Evolutionary conservation across 129 eudicot genomes (phyloP).

Genomic region (Deinandra increscens): DNA sequence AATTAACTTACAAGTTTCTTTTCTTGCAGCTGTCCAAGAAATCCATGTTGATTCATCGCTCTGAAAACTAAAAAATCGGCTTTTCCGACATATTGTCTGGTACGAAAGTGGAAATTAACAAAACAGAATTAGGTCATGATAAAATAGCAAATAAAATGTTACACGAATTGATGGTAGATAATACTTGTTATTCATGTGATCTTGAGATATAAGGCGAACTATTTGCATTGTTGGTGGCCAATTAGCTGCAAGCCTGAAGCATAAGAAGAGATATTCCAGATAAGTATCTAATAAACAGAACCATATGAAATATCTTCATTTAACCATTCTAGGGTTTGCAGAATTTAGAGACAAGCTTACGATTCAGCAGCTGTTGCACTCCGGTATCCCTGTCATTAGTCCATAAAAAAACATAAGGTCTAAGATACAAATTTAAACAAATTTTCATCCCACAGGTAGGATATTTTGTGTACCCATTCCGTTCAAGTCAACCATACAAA

Average conservation of each 20-base stretch:
- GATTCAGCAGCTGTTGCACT: constrained; percentile 92
- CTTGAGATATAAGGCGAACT: constrained; percentile 97
- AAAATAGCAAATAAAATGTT: constrained; percentile 1
- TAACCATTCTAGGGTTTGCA: constrained; percentile 1
- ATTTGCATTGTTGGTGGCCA: constrained; percentile 99
- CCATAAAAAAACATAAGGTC: constrained; percentile 21
- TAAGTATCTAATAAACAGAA: neutral
- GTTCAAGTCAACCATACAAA: neutral
- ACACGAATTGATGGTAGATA: neutral
- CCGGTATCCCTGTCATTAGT: constrained; percentile 76
- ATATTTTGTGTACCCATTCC: too few relatives aligned
- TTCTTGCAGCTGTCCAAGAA: constrained; percentile 96
- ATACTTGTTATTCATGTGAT: constrained; percentile 99
- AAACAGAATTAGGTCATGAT: constrained; percentile 3
- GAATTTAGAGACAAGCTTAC: constrained; percentile 49
- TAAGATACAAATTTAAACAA: neutral
- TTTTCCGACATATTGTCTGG: constrained; percentile 96
- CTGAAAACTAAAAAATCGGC: constrained; percentile 96
- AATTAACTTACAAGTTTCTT: constrained; percentile 91
- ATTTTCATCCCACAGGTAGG: too few relatives aligned
- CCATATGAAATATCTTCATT: neutral
- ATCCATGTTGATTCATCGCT: constrained; percentile 99
- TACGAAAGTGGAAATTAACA: constrained; percentile 1
- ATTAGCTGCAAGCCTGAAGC: constrained; percentile 83
- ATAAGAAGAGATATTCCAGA: neutral